These are phyloP conservation scores for Sugiyamaella marilandica DNA, from an alignment of 805 yeast genomes.

Conservation along the genomic window DNA sequence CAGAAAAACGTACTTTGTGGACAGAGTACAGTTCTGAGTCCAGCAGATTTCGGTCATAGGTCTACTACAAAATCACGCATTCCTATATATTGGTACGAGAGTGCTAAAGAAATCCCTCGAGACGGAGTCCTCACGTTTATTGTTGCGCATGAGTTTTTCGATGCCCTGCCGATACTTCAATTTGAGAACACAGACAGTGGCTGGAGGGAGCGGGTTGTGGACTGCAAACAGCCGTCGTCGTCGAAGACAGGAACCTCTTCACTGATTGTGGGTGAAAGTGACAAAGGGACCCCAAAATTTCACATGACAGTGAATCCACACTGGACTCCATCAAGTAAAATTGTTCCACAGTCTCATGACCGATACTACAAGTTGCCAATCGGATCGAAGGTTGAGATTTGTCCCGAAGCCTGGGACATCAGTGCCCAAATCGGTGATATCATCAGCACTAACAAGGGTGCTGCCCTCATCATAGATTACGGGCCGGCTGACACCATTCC, in stretches of 20 bases:
- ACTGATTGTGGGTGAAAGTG: slow-evolving; percentile 6
- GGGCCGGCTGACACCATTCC: slow-evolving; percentile 64
- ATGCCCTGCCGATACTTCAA: slow-evolving; percentile 74
- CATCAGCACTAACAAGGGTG: slow-evolving; percentile 42
- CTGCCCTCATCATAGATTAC: slow-evolving; percentile 71
- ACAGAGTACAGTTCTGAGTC: slow-evolving; percentile 10
- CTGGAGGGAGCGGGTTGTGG: slow-evolving; percentile 77
- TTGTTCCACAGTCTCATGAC: slow-evolving; percentile 45
- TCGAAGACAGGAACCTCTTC: slow-evolving; percentile 25
- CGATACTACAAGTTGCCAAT: slow-evolving; percentile 52
- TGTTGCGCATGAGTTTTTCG: slow-evolving; percentile 82
- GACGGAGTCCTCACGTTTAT: slow-evolving; percentile 50
- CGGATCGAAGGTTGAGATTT: slow-evolving; percentile 62
- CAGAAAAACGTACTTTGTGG: slow-evolving; percentile 51
- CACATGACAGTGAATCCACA: slow-evolving; percentile 53
- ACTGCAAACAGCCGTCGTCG: slow-evolving; percentile 34
- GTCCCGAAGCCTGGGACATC: slow-evolving; percentile 65
- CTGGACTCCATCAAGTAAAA: slow-evolving; percentile 56
- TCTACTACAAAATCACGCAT: slow-evolving; percentile 50
- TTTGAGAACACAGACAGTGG: slow-evolving; percentile 57
- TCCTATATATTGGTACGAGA: slow-evolving; percentile 37
- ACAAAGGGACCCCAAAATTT: slow-evolving; percentile 35
- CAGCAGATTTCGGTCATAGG: slow-evolving; percentile 33
- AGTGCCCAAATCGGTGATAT: slow-evolving; percentile 49
- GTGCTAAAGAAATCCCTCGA: slow-evolving; percentile 30